Evolutionary conservation across 768 basidiomycete genomes (phyloP).

Genomic region (Imleria badia): DNA sequence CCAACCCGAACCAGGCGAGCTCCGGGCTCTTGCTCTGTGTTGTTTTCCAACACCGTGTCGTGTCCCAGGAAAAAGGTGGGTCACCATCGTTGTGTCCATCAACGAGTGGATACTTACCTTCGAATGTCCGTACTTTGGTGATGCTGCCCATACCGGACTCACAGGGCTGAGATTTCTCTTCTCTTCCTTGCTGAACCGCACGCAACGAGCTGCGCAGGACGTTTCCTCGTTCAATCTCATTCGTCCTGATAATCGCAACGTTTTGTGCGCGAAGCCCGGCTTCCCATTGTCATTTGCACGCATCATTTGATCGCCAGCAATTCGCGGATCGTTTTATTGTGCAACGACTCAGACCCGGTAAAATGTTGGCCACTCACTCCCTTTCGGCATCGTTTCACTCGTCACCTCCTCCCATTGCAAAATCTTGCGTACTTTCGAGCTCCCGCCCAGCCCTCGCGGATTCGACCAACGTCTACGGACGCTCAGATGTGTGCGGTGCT

Average conservation of each 20-base stretch:
- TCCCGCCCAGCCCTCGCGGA: slow-evolving; percentile 24
- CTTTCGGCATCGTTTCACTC: slow-evolving; percentile 1
- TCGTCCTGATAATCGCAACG: slow-evolving; percentile 25
- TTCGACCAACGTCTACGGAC: slow-evolving; percentile 25
- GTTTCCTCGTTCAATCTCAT: slow-evolving; percentile 26
- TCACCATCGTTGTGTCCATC: neutral
- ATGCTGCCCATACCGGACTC: neutral
- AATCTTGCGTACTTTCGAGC: neutral
- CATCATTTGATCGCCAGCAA: slow-evolving; percentile 5
- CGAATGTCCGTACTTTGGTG: neutral
- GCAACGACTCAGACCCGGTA: slow-evolving; percentile 4
- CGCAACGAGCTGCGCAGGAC: slow-evolving; percentile 31
- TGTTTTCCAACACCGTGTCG: slow-evolving; percentile 21
- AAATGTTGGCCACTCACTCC: slow-evolving; percentile 21
- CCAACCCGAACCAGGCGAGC: slow-evolving; percentile 24
- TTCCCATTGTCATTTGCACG: slow-evolving; percentile 11
- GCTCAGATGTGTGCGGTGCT: slow-evolving; percentile 3
- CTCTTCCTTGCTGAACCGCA: slow-evolving; percentile 6
- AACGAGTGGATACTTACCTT: slow-evolving; percentile 2
- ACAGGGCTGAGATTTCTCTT: slow-evolving; percentile 4
- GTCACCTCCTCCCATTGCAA: neutral
- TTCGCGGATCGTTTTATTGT: slow-evolving; percentile 8
- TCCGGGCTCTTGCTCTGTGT: slow-evolving; percentile 23
- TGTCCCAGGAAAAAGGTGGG: slow-evolving; percentile 27
- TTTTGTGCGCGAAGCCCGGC: slow-evolving; percentile 5